These are phyloP conservation scores for Cyclotella cryptica DNA, from an alignment of 108 stramenopile species.

Conservation along the genomic window DNA sequence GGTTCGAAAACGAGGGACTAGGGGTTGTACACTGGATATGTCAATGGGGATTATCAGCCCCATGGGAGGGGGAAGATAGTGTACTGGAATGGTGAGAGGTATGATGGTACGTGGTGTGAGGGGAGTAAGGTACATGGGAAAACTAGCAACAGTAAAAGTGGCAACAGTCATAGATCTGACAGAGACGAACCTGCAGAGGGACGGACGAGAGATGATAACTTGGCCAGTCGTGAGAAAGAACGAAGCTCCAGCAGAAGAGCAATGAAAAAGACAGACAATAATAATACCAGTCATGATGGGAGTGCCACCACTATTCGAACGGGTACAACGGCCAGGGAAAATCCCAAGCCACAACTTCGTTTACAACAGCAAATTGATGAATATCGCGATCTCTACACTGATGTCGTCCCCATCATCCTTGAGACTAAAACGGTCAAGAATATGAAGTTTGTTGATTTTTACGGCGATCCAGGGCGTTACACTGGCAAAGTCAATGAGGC, in stretches of 20 bases:
- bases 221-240: not conserved
- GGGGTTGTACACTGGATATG: slow-evolving; percentile 42
- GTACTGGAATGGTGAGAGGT: slow-evolving; percentile 23
- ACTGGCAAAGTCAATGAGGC: slow-evolving; percentile 51
- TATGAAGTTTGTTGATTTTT: slow-evolving; percentile 48
- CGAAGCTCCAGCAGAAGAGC: not conserved
- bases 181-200: not conserved
- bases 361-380: slow-evolving; percentile 13
- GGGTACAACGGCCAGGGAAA: not conserved
- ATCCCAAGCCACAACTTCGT: slow-evolving; percentile 3
- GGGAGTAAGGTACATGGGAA: slow-evolving; percentile 42
- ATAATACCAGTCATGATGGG: not conserved
- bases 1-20: slow-evolving; percentile 30
- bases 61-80: slow-evolving; percentile 40
- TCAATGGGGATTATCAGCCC: slow-evolving; percentile 33
- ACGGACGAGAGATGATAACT: not conserved
- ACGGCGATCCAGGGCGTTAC: slow-evolving; percentile 42
- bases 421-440: slow-evolving; percentile 37
- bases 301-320: not conserved
- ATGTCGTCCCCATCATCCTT: not conserved
- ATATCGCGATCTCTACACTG: slow-evolving; percentile 39
- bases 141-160: slow-evolving; percentile 14
- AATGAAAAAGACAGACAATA: not conserved
- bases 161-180: not conserved
- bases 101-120: slow-evolving; percentile 39